Base-by-base conservation (phyloP, 257 asterid species). In the Haberlea rhodopensis region DNA sequence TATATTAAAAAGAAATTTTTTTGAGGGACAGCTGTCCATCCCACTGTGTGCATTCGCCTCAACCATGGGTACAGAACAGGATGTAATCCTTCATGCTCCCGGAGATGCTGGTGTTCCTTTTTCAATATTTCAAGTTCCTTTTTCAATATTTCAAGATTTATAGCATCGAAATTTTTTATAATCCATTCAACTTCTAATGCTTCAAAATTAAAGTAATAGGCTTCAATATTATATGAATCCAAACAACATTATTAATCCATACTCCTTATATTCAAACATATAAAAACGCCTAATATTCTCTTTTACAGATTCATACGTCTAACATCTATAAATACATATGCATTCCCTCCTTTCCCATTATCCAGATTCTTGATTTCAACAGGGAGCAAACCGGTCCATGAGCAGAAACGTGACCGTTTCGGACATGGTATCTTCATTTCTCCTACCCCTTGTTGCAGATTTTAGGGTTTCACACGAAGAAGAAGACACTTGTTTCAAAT, bases 361-460 rank as follows among this genome's bases (percentile, higher is more conserved):
- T 15, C 62, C 27, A 67, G 24, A 34, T 25, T 52, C 32, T 62
- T 46, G 26, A 29, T 53, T 40, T 80, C 79, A 89, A 29, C 81
- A 77, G 1, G 94, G 89, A n/a, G 90, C 87, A 57, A 87, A 87
- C 2, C 94, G 89, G 76, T 89, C 97, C 81, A 89, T 76, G 74
- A 89, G 87, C 84, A 85, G 64, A 29, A 69, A 71, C 3, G 87
- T 63, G 0, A 86, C 76, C 11, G 81, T 70, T 67, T 89, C 97
- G 0, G 79, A 81, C 81, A 84, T 74, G 26, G 71, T 52, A 25
- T 71, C 80, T 8, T 80, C 85, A 19, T 66, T 71, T 49, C 61
- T 31, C 21, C 45, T 40, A 13, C 18, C 61, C 62, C 63, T 71
- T 9, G 62, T 53, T 11, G 63, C 45, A 6, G 67, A 62, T 49